Evolutionary conservation across 2,329 filamentous ascomycete genomes (phyloP), one percentile per base, ranked within the genome.

Genomic region (Juglanconis sp.): DNA sequence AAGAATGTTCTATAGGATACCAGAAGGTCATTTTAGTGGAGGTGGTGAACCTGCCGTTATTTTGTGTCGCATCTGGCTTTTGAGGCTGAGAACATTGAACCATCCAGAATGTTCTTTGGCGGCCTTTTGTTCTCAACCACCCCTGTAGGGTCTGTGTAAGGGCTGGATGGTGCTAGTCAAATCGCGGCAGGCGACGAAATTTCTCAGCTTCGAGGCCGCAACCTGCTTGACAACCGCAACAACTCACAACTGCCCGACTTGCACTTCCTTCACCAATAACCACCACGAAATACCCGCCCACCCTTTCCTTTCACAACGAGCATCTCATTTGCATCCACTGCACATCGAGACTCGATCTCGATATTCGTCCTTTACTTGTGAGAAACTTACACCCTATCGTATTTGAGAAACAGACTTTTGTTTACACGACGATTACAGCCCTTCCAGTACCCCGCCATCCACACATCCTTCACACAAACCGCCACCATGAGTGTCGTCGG

Each of bases 401-500:
- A 15, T 38, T 34, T 31, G 32, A 24, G 13, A 38, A 1, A 52
- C 31, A 51, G 10, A 48, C 11, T 34, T n/a, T 53, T 55, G 15
- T 60, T 60, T 49, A 56, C 48, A 24, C 24, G 24, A 50, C 50
- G 34, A 53, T 57, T 42, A 38, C 46, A 59, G 62, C 65, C 66
- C 66, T 64, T 61, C 62, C 32, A 36, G 44, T 54, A 58, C 56
- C 61, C 63, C 60, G 46, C 63, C 60, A 64, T 47, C 56, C 59
- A 50, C 48, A 53, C 50, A 49, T 24, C 58, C 55, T 36, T 51
- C 34, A 55, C 30, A 49, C 51, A 65, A 67, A 63, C 71, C 67
- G 70, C 72, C 73, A 78, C 65, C 76, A 83, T 83, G 81, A 81
- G 77, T 75, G 81, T 83, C 72, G 81, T 83, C 68, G 81, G 81